Evolutionary conservation across 805 yeast species (phyloP), one percentile per base, ranked within the genome.

Genomic region (Diddensiella caesifluorescens): DNA sequence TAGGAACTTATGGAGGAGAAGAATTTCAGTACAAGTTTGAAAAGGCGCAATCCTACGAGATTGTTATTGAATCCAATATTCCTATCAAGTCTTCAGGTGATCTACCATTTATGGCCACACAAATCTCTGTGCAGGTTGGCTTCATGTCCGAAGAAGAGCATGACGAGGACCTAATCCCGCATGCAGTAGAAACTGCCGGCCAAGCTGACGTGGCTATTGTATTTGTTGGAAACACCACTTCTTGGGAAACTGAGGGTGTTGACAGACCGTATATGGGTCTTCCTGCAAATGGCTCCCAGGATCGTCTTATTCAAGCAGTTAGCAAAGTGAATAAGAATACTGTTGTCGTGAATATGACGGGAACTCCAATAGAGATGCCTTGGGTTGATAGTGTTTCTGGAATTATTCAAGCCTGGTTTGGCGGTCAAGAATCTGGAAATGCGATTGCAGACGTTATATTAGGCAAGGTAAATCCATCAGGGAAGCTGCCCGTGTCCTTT

Each of bases 181-280:
- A 61, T 36, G 26, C 49, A 47, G 37, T 55, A 62, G 35, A 70
- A 69, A 43, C 49, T 40, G 39, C 56, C 57, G 22, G 54, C 52
- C 40, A 56, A 56, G 38, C 58, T 19, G 81, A 77, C 48, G 71
- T 73, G 52, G 80, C 74, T 19, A 56, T 76, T 13, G 49, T 77
- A 38, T 59, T 64, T 40, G 61, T 71, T 38, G 83, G 83, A 29
- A 61, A 74, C 44, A 68, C 71, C 44, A 60, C 60, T 21, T 80
- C 75, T 26, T 75, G 74, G 70, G 83, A 78, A 54, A 60, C 74
- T 21, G 83, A 77, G 56, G 79, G 82, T 28, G 67, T 61, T 46
- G 83, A 77, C 53, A 64, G 82, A 53, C 52, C 56, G 3, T 48
- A 64, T 51, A 62, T 77, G 73, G 64, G 66, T 31, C 61, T 75